phyloP scores from a whole-genome alignment of 2,329 filamentous ascomycete genomes.

The Penicillium thymicola region DNA sequence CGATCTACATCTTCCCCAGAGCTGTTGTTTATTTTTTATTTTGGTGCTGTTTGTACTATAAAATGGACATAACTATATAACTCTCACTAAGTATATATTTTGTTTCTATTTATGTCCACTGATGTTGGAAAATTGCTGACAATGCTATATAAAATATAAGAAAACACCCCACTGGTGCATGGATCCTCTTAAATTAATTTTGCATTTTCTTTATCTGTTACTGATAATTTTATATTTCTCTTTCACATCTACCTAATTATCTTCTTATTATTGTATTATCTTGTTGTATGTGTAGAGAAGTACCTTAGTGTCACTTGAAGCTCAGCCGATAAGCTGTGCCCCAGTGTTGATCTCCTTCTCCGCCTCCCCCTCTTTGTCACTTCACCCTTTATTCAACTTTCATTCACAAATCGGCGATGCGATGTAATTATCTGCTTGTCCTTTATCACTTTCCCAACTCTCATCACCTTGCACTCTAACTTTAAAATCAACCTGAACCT shows the following conservation, averaged over 20 bases:
- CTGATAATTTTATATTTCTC: background rate
- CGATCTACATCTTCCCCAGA: constrained; percentile 3
- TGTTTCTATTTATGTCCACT: background rate
- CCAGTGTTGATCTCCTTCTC: constrained; percentile 19
- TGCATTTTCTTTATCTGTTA: background rate
- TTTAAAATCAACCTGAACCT: background rate
- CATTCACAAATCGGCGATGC: constrained; percentile 23
- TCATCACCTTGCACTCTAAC: background rate
- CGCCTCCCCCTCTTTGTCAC: constrained; percentile 20
- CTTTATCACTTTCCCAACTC: constrained; percentile 14
- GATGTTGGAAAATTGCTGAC: background rate
- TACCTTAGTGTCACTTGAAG: background rate
- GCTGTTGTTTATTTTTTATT: background rate
- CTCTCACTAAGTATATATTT: background rate
- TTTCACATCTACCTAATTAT: background rate
- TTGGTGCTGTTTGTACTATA: background rate
- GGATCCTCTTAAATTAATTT: too few species aligned
- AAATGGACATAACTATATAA: background rate
- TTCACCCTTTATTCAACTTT: constrained; percentile 5
- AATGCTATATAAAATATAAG: background rate
- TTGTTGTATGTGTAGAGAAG: background rate
- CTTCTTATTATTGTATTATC: background rate
- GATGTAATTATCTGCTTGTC: constrained; percentile 30
- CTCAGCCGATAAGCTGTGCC: constrained; percentile 9
- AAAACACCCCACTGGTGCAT: background rate